Evolutionary conservation across 371 early-diverging fungal species (phyloP).

Genomic region (Furculomyces boomerangus): DNA sequence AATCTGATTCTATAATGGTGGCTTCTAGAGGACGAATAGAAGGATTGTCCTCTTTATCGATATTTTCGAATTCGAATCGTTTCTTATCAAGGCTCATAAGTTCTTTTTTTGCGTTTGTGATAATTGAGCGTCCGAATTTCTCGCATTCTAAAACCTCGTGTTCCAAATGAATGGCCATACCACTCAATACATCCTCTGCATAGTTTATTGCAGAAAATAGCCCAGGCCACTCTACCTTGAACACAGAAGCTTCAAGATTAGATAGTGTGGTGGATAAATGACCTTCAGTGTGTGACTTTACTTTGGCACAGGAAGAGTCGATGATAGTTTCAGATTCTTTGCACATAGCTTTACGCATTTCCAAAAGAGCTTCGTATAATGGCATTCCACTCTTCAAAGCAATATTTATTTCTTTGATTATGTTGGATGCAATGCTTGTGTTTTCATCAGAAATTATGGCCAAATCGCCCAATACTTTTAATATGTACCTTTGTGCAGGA

Average conservation of each 20-base stretch:
- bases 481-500: conserved; percentile 80
- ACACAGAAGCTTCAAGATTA: conserved; percentile 38
- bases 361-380: conserved; percentile 17
- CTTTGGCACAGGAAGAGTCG: conserved; percentile 15
- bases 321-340: conserved; percentile 13
- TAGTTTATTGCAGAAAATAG: conserved; percentile 67
- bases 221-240: conserved; percentile 60
- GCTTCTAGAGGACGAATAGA: neutral
- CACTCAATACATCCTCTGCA: conserved; percentile 51
- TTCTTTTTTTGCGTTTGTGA: conserved; percentile 34
- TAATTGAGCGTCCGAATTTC: conserved; percentile 39
- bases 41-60: neutral
- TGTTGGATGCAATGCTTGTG: conserved; percentile 12
- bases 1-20: neutral
- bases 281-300: conserved; percentile 17
- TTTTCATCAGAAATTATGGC: conserved; percentile 27
- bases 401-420: conserved; percentile 19
- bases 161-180: conserved; percentile 40
- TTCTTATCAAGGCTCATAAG: conserved; percentile 35
- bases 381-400: conserved; percentile 25
- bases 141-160: conserved; percentile 47
- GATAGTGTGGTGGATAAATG: conserved; percentile 15
- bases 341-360: conserved; percentile 9
- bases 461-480: conserved; percentile 54
- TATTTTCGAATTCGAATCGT: conserved; percentile 5